Conservation (phyloP, 495 filamentous ascomycete genomes). For the Aspergillus coremiiformis region DNA sequence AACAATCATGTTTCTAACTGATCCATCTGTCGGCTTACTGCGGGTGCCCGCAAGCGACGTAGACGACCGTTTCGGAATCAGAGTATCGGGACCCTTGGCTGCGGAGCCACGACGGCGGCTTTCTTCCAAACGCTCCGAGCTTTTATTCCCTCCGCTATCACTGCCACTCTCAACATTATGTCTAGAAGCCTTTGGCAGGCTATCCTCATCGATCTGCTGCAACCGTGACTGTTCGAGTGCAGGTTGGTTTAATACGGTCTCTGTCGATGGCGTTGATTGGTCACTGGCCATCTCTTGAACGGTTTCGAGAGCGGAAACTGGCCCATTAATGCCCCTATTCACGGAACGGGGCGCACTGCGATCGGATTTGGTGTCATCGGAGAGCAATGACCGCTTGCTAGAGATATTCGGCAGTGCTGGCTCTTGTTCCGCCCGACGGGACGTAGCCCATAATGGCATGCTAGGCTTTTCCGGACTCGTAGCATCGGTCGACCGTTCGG, state of each 20-base stretch:
- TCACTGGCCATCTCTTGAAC: slow-evolving; percentile 82
- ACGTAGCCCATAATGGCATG: slow-evolving; percentile 55
- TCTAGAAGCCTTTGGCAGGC: slow-evolving; percentile 26
- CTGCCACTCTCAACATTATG: slow-evolving; percentile 41
- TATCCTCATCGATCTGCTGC: slow-evolving; percentile 37
- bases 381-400: slow-evolving; percentile 28
- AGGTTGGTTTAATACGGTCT: slow-evolving; percentile 32
- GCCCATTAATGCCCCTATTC: slow-evolving; percentile 57
- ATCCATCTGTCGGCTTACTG: slow-evolving; percentile 61
- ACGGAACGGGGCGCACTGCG: slow-evolving; percentile 30
- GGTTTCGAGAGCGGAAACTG: slow-evolving; percentile 71
- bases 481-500: slow-evolving; percentile 52
- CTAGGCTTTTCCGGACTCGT: slow-evolving; percentile 56
- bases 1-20: slow-evolving; percentile 89
- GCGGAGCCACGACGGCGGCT: slow-evolving; percentile 22
- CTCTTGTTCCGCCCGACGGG: slow-evolving; percentile 33
- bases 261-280: slow-evolving; percentile 60
- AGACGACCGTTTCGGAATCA: slow-evolving; percentile 43
- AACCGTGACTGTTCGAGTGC: slow-evolving; percentile 27
- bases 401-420: slow-evolving; percentile 37
- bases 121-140: slow-evolving; percentile 33
- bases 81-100: slow-evolving; percentile 18
- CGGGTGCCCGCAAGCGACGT: slow-evolving; percentile 42
- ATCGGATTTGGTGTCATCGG: slow-evolving; percentile 32
- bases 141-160: slow-evolving; percentile 44